phyloP scores from a whole-genome alignment of 129 eudicot species.

The Silybum marianum region DNA sequence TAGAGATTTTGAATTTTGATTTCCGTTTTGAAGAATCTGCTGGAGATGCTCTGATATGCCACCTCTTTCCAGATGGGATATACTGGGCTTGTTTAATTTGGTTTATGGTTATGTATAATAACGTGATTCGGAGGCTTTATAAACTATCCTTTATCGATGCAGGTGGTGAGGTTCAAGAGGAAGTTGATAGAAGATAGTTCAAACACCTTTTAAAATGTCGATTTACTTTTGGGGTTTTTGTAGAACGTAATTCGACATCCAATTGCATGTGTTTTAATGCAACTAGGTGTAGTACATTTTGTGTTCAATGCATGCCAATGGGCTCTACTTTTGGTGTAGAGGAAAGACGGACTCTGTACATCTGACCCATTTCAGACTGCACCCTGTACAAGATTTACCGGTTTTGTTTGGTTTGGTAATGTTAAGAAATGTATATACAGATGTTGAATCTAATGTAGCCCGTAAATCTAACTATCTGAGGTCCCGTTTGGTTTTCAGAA shows the following conservation, averaged over 20 bases:
- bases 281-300: slow-evolving; percentile 11
- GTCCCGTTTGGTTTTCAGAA: too few species aligned
- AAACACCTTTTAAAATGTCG: not conserved
- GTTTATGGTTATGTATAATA: not conserved
- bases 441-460: not conserved
- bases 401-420: not conserved
- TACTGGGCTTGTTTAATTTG: not conserved
- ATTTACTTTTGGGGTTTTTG: slow-evolving; percentile 20
- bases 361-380: not conserved
- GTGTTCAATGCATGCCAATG: not conserved
- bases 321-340: not conserved
- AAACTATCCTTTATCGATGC: slow-evolving; percentile 25
- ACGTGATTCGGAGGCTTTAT: not conserved
- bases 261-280: not conserved
- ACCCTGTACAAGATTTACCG: not conserved
- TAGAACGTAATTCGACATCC: not conserved
- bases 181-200: slow-evolving; percentile 50
- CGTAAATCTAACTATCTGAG: too few species aligned
- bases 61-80: not conserved
- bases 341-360: not conserved
- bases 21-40: too few species aligned
- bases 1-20: too few species aligned
- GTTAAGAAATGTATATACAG: not conserved
- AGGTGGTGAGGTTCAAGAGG: slow-evolving; percentile 85
- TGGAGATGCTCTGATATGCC: not conserved